Percentiles rank a stretch among this genome's conserved stretches.
These are phyloP conservation scores for Coemansia sp. DNA, from an alignment of 192 early-diverging fungal species.

Conservation along the genomic window DNA sequence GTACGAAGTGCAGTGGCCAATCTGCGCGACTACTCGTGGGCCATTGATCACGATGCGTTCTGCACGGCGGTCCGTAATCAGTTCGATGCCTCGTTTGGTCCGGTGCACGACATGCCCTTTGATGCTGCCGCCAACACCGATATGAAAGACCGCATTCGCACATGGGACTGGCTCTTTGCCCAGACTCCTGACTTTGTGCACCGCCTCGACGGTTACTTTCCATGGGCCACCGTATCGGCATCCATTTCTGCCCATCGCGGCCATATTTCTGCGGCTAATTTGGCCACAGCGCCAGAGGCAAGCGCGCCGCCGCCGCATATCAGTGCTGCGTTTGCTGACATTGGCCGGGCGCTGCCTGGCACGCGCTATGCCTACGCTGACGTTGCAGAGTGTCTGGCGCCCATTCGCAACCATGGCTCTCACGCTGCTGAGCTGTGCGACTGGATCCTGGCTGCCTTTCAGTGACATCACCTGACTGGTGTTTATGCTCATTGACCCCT, in stretches of 20 bases:
- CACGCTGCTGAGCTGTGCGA: conserved; percentile 32
- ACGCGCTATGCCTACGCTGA: not conserved
- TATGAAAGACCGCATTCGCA: conserved; percentile 50
- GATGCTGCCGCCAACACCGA: conserved; percentile 13
- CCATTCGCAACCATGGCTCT: conserved; percentile 11
- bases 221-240: conserved; percentile 27
- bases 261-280: conserved; percentile 15
- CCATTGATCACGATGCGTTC: conserved; percentile 81
- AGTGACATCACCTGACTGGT: conserved; percentile 2
- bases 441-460: conserved; percentile 28
- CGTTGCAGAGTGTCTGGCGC: not conserved
- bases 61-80: conserved; percentile 73
- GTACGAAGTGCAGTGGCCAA: conserved; percentile 86
- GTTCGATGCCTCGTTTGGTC: conserved; percentile 66
- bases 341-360: conserved; percentile 6
- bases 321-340: conserved; percentile 16
- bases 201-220: conserved; percentile 31
- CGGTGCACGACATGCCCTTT: conserved; percentile 2
- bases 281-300: conserved; percentile 12
- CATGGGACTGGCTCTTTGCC: conserved; percentile 89
- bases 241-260: conserved; percentile 32
- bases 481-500: not conserved
- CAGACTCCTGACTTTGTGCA: conserved; percentile 89
- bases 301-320: conserved; percentile 18
- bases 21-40: conserved; percentile 74